These are phyloP conservation scores for Pezicula carpinea DNA, from an alignment of 2,329 filamentous ascomycete species.

Conservation along the genomic window DNA sequence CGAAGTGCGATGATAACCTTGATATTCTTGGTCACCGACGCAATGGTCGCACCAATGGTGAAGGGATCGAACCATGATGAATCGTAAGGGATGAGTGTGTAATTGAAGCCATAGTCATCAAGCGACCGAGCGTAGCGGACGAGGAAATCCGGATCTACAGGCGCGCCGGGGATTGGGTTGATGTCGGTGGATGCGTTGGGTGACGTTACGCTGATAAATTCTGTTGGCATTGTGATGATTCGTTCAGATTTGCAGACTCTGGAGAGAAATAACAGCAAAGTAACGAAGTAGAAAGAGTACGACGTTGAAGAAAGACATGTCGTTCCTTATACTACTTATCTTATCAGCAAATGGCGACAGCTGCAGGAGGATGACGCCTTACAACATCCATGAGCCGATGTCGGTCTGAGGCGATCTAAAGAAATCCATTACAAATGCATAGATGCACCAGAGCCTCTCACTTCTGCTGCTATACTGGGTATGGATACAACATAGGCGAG, in stretches of 20 bases:
- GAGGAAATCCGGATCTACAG: slow-evolving; percentile 50
- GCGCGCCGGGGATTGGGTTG: slow-evolving; percentile 44
- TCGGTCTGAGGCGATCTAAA: background rate
- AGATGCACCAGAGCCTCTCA: too few relatives aligned
- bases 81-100: slow-evolving; percentile 56
- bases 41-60: slow-evolving; percentile 55
- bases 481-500: too few relatives aligned
- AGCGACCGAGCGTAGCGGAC: slow-evolving; percentile 50
- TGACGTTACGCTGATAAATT: slow-evolving; percentile 56
- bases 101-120: slow-evolving; percentile 58
- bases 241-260: background rate
- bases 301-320: background rate
- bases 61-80: slow-evolving; percentile 52
- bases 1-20: slow-evolving; percentile 58
- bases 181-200: slow-evolving; percentile 54
- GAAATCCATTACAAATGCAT: too few relatives aligned
- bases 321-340: background rate
- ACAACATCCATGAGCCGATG: background rate
- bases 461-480: too few relatives aligned
- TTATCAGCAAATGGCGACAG: slow-evolving; percentile 5
- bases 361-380: slow-evolving; percentile 10
- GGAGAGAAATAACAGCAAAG: too few relatives aligned
- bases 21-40: slow-evolving; percentile 51
- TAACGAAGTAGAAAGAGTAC: background rate
- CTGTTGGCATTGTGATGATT: slow-evolving; percentile 36